Conservation (phyloP, 352 stramenopile genomes). For the Globisporangium camurandrum region DNA sequence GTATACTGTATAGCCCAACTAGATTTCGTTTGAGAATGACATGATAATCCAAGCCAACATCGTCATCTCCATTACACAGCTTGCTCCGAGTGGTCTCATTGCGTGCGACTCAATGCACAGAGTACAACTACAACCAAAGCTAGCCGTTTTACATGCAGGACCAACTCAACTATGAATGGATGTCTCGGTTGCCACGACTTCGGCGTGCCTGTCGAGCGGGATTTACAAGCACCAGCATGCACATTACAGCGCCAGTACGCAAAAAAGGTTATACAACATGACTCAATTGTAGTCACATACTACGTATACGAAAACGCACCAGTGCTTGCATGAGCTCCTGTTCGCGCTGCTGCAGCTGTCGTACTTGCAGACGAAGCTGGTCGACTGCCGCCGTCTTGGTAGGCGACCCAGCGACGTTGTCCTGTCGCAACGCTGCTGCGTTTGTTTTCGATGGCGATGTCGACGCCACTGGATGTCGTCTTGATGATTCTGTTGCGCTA, state of each 20-base stretch:
- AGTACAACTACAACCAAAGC: too few relatives aligned
- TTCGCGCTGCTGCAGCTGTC: slow-evolving; percentile 68
- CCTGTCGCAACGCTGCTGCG: slow-evolving; percentile 1
- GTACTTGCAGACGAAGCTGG: slow-evolving; percentile 45
- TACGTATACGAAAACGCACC: slow-evolving; percentile 23
- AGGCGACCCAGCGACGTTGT: not conserved
- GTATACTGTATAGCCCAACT: too few relatives aligned
- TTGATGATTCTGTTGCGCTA: not conserved
- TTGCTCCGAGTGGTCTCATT: too few relatives aligned
- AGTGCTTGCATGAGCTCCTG: slow-evolving; percentile 80
- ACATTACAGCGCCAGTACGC: not conserved
- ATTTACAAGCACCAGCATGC: not conserved
- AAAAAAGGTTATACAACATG: not conserved
- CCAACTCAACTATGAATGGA: slow-evolving; percentile 8
- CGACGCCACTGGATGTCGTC: slow-evolving; percentile 4
- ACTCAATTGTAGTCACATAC: not conserved
- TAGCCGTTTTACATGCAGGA: too few relatives aligned
- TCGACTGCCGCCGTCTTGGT: slow-evolving; percentile 15
- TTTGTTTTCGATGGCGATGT: slow-evolving; percentile 12
- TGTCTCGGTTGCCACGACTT: slow-evolving; percentile 42
- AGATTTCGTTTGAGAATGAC: too few relatives aligned
- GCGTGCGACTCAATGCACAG: not conserved
- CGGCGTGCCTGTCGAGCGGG: slow-evolving; percentile 24
- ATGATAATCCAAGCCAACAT: too few relatives aligned
- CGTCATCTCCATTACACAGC: too few relatives aligned